A percentile compares a stretch with the other conserved stretches of the same genome.
These are phyloP conservation scores for Nothophaeocryptopus gaeumannii DNA, from an alignment of 2,329 filamentous ascomycete species.

Conservation along the genomic window DNA sequence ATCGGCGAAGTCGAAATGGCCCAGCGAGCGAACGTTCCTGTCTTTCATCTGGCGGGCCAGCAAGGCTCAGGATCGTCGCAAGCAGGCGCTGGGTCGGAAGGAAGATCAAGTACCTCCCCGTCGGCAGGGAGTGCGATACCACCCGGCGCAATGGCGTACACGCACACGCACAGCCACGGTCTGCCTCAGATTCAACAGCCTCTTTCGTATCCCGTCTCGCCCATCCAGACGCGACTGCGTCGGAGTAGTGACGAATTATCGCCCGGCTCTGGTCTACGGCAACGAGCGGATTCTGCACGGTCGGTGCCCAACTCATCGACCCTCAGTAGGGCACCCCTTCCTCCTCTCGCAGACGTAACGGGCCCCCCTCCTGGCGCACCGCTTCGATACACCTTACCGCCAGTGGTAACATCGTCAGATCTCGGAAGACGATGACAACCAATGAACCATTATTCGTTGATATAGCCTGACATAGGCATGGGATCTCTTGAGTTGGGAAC, in stretches of 20 bases:
- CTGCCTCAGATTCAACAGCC: slow-evolving; percentile 33
- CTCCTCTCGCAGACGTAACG: slow-evolving; percentile 29
- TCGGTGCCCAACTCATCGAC: slow-evolving; percentile 23
- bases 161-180: slow-evolving; percentile 35
- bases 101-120: slow-evolving; percentile 29
- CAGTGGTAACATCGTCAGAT: slow-evolving; percentile 30
- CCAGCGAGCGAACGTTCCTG: slow-evolving; percentile 80
- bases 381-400: slow-evolving; percentile 30
- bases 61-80: slow-evolving; percentile 22
- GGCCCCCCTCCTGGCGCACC: slow-evolving; percentile 17
- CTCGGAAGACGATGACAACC: slow-evolving; percentile 17
- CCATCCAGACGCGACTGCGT: slow-evolving; percentile 27
- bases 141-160: slow-evolving; percentile 19
- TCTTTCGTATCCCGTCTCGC: slow-evolving; percentile 28
- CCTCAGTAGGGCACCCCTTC: slow-evolving; percentile 24
- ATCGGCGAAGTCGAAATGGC: slow-evolving; percentile 93
- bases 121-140: slow-evolving; percentile 15
- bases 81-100: slow-evolving; percentile 20
- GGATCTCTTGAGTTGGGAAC: too few relatives aligned
- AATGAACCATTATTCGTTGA: too few relatives aligned
- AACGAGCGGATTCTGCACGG: slow-evolving; percentile 34
- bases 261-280: slow-evolving; percentile 24
- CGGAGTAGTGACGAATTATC: slow-evolving; percentile 28
- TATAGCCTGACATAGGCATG: slow-evolving; percentile 13
- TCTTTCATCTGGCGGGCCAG: slow-evolving; percentile 60